These are phyloP conservation scores for Ploettnerulaceae sp. DNA, from an alignment of 2,329 filamentous ascomycete genomes.

Conservation along the genomic window DNA sequence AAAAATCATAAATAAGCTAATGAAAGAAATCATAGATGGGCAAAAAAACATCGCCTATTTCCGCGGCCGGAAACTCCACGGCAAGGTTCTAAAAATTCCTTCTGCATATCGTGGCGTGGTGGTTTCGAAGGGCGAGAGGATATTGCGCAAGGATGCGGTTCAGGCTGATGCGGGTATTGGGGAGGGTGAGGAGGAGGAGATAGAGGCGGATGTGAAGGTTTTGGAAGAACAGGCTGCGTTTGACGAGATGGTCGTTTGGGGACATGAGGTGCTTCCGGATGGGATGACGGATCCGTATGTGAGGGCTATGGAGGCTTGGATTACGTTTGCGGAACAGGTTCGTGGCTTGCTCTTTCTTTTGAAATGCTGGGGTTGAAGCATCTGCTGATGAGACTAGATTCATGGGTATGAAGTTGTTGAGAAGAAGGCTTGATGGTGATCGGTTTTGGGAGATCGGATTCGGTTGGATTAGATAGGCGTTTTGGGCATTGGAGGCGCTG, in stretches of 20 bases:
- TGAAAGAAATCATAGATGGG: conserved; percentile 40
- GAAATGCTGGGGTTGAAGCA: background rate
- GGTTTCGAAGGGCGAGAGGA: conserved; percentile 43
- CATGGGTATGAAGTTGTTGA: background rate
- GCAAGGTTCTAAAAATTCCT: conserved; percentile 62
- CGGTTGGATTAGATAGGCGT: too few relatives aligned
- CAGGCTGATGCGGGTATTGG: conserved; percentile 26
- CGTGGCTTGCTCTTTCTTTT: background rate
- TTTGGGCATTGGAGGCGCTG: too few relatives aligned
- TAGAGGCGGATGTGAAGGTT: conserved; percentile 47
- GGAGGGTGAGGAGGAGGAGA: conserved; percentile 42
- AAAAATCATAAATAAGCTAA: background rate
- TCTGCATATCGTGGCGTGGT: conserved; percentile 65
- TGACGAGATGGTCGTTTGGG: conserved; percentile 76
- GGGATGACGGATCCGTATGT: conserved; percentile 63
- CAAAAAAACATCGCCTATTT: conserved; percentile 57
- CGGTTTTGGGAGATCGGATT: too few relatives aligned
- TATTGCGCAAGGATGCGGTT: conserved; percentile 24
- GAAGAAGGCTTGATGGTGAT: too few relatives aligned
- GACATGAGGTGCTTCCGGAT: conserved; percentile 64
- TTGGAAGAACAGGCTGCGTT: conserved; percentile 65
- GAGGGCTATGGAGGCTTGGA: conserved; percentile 75
- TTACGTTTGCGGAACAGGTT: conserved; percentile 56
- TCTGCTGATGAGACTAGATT: background rate
- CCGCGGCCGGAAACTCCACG: conserved; percentile 73